Evolutionary conservation across 1,284 basidiomycete genomes (phyloP), one percentile per base, ranked within the genome.

Genomic region (Melampsora americana): DNA sequence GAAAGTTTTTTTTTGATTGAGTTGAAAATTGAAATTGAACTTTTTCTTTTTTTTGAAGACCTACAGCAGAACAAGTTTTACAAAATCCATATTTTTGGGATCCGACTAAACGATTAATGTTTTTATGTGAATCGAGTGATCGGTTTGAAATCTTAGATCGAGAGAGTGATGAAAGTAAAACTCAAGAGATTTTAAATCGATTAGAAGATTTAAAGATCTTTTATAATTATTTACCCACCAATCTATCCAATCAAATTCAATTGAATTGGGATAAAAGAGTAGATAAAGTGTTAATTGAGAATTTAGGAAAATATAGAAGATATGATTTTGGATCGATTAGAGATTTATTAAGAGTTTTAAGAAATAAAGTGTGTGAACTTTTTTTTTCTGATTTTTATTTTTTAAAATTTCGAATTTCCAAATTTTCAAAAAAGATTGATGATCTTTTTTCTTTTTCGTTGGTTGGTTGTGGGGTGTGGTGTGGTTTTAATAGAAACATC

Each of bases 1-100:
- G n/a, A n/a, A n/a, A 20, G 7, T 35, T 9, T 26, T 62, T 5
- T 28, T 26, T 30, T 4, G 23, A 4, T 35, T 35, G 35, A 35
- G 9, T 9, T 5, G 32, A 62, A 62, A 62, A 62, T 20, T 20
- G 5, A 26, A 18, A 62, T 5, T 3, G 60, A 35, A 32, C 14
- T 32, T 53, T 42, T 18, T 2, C 23, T 60, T 42, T 60, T 30
- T 66, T 65, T 39, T 65, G 79, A 71, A 94, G 95, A 79, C 95
- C 95, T 0, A 90, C 93, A 78, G 96, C 95, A 3, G 87, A 88
- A 12, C 89, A 89, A 46, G 92, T 92, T 81, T 86, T 98, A n/a
- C 86, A 91, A 30, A 95, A 99, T 84, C 96, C 95, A 0, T 96
- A 93, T 86, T 99, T 98, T 86, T 99, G 95, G 96, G 89, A 92